Conservation (phyloP, 805 yeast species). For the Martiniozyma abietophila region DNA sequence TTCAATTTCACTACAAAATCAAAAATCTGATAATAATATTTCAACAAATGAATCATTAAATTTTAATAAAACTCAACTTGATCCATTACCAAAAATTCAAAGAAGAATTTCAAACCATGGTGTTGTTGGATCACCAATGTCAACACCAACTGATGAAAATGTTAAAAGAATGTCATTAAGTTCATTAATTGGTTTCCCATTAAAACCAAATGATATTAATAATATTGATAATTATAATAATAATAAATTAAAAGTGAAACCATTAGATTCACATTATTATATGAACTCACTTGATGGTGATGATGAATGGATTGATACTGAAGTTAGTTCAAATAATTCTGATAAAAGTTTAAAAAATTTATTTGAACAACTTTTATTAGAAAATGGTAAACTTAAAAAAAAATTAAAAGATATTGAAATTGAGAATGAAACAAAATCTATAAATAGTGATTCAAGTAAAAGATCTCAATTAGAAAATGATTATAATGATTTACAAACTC, state of each 20-base stretch:
- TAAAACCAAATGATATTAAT: not conserved
- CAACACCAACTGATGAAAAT: slow-evolving; percentile 8
- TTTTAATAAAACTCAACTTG: slow-evolving; percentile 2
- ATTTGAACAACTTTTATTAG: slow-evolving; percentile 11
- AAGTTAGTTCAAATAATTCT: slow-evolving; percentile 9
- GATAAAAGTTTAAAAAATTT: slow-evolving; percentile 7
- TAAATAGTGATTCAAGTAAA: slow-evolving; percentile 11
- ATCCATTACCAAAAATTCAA: slow-evolving; percentile 4
- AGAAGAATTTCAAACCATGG: slow-evolving; percentile 10
- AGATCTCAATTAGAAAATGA: slow-evolving; percentile 8
- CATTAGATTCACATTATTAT: slow-evolving; percentile 1
- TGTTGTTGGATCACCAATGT: slow-evolving; percentile 19
- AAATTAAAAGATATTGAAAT: slow-evolving; percentile 14
- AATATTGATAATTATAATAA: too few species aligned
- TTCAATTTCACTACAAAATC: slow-evolving; percentile 1
- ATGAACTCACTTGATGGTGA: slow-evolving; percentile 7
- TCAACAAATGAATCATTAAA: too few species aligned
- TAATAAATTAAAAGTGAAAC: too few species aligned
- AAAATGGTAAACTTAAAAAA: slow-evolving; percentile 11
- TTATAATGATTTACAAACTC: slow-evolving; percentile 8
- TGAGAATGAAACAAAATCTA: slow-evolving; percentile 10
- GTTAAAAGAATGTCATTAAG: slow-evolving; percentile 17
- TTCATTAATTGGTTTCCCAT: slow-evolving; percentile 13
- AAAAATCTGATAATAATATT: too few species aligned
- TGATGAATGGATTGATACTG: slow-evolving; percentile 11